phyloP scores from a whole-genome alignment of 345 rosid genomes.

The Geranium rotundifolium region DNA sequence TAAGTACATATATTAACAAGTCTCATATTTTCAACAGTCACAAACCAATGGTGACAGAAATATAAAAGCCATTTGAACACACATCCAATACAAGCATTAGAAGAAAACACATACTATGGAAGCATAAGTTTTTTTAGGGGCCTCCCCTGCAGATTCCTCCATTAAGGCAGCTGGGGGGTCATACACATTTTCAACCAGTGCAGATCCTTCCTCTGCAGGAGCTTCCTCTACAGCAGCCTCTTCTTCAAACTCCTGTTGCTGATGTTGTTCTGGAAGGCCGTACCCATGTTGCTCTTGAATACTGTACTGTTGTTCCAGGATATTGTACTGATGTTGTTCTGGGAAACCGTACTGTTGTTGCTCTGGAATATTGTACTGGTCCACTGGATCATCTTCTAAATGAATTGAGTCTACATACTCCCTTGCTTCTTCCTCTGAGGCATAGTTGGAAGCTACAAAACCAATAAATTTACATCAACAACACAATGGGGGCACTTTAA shows the following conservation, averaged over 20 bases:
- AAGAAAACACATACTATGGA: slow-evolving; percentile 54
- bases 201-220: slow-evolving; percentile 39
- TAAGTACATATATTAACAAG: too few relatives aligned
- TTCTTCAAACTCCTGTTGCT: slow-evolving; percentile 31
- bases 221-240: slow-evolving; percentile 53
- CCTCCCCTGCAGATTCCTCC: slow-evolving; percentile 63
- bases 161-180: slow-evolving; percentile 32
- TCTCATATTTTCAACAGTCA: too few relatives aligned
- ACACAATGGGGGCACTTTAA: not conserved
- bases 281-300: too few relatives aligned
- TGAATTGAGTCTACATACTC: slow-evolving; percentile 53
- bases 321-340: slow-evolving; percentile 42
- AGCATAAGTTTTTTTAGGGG: slow-evolving; percentile 67
- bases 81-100: too few relatives aligned
- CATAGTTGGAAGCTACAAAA: slow-evolving; percentile 54
- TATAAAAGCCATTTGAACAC: too few relatives aligned
- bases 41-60: too few relatives aligned
- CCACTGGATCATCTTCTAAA: slow-evolving; percentile 64
- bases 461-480: slow-evolving; percentile 6
- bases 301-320: too few relatives aligned
- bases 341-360: slow-evolving; percentile 17
- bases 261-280: too few relatives aligned
- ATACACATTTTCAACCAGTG: slow-evolving; percentile 26
- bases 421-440: slow-evolving; percentile 68
- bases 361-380: slow-evolving; percentile 34